These are phyloP conservation scores for Thielaviopsis musarum DNA, from an alignment of 2,329 filamentous ascomycete genomes.

Conservation along the genomic window DNA sequence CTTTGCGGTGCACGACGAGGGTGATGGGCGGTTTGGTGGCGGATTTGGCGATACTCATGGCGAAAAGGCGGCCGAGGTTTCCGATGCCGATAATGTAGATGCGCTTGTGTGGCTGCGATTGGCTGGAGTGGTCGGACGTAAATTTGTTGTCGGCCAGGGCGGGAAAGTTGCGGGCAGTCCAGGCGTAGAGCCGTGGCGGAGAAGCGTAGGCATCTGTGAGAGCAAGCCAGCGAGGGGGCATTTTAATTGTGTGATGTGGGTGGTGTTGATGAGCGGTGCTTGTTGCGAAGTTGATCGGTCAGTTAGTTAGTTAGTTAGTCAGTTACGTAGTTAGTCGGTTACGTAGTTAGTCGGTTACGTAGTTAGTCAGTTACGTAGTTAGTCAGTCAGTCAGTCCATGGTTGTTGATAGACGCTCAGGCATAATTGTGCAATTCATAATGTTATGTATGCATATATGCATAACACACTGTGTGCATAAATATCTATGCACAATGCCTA, in stretches of 20 bases:
- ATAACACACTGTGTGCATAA: too few relatives aligned
- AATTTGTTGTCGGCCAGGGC: neutral
- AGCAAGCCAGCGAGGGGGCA: constrained; percentile 5
- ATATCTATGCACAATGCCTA: too few relatives aligned
- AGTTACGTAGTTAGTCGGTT: too few relatives aligned
- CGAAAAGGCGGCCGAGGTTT: constrained; percentile 65
- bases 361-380: too few relatives aligned
- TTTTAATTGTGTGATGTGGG: neutral
- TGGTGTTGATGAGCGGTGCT: neutral
- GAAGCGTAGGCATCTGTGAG: constrained; percentile 2
- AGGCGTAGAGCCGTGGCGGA: constrained; percentile 10
- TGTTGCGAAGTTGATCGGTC: neutral
- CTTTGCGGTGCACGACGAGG: constrained; percentile 53
- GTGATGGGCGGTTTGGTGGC: constrained; percentile 53
- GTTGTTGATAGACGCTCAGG: too few relatives aligned
- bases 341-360: too few relatives aligned
- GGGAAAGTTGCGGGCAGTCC: constrained; percentile 10
- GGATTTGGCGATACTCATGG: constrained; percentile 49
- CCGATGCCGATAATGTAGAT: constrained; percentile 69
- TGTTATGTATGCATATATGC: too few relatives aligned
- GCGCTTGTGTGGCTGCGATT: constrained; percentile 19
- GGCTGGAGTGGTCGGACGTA: constrained; percentile 11
- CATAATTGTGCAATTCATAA: too few relatives aligned
- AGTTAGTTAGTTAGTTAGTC: too few relatives aligned
- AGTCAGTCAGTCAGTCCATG: too few relatives aligned